A percentile compares a stretch with the other conserved stretches of the same genome.
Evolutionary conservation across 2,329 filamentous ascomycete species (phyloP).

Genomic region (Colletotrichum limetticola): DNA sequence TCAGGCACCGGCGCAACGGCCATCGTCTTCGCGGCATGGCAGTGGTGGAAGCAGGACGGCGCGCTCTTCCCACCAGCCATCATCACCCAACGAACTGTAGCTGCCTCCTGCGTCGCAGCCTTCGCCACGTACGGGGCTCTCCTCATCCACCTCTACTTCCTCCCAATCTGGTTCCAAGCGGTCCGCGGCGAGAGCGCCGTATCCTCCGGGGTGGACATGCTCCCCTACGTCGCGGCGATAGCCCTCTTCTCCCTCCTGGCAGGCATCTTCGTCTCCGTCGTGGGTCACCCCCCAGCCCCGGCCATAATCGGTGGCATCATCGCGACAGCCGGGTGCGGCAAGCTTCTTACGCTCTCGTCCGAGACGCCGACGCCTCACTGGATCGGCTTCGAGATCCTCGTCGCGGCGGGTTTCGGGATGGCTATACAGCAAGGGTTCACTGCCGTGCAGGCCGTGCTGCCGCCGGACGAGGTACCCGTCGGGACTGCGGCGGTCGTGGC

Average conservation of each 20-base stretch:
- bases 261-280: conserved; percentile 52
- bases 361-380: conserved; percentile 46
- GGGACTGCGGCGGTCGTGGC: conserved; percentile 46
- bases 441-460: conserved; percentile 47
- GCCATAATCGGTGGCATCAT: conserved; percentile 43
- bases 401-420: conserved; percentile 52
- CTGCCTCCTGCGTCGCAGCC: conserved; percentile 49
- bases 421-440: conserved; percentile 56
- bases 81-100: conserved; percentile 53
- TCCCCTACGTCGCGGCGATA: conserved; percentile 45
- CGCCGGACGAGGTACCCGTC: conserved; percentile 41
- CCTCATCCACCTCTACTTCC: conserved; percentile 56
- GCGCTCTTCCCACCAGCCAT: conserved; percentile 57
- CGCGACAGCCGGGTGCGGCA: conserved; percentile 46
- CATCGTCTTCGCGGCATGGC: conserved; percentile 52
- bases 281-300: conserved; percentile 51
- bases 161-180: conserved; percentile 54
- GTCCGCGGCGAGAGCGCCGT: conserved; percentile 44
- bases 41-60: conserved; percentile 53
- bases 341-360: conserved; percentile 49
- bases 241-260: conserved; percentile 41
- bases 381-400: conserved; percentile 60
- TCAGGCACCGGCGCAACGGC: conserved; percentile 39
- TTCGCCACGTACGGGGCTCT: conserved; percentile 55
- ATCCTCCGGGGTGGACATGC: conserved; percentile 45